Evolutionary conservation across 78 protist genomes (phyloP).

Genomic region (Dictyostelium discoideum): dicty_2.7 NC_007091.3:736001-736500

Average conservation of each 20-base stretch:
- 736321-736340: neutral
- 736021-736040: neutral
- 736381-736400: neutral
- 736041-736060: neutral
- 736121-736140: neutral
- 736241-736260: neutral
- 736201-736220: neutral
- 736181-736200: neutral
- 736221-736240: neutral
- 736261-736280: neutral
- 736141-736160: neutral
- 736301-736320: neutral
- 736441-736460: neutral
- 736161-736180: neutral
- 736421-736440: neutral
- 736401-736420: neutral
- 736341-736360: neutral
- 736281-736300: neutral
- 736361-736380: neutral
- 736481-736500: neutral
- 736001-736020: neutral
- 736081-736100: neutral
- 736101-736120: neutral
- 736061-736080: neutral
- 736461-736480: neutral